These are phyloP conservation scores for Spirogloea muscicola DNA, from an alignment of 139 green algal species.

Conservation along the genomic window DNA sequence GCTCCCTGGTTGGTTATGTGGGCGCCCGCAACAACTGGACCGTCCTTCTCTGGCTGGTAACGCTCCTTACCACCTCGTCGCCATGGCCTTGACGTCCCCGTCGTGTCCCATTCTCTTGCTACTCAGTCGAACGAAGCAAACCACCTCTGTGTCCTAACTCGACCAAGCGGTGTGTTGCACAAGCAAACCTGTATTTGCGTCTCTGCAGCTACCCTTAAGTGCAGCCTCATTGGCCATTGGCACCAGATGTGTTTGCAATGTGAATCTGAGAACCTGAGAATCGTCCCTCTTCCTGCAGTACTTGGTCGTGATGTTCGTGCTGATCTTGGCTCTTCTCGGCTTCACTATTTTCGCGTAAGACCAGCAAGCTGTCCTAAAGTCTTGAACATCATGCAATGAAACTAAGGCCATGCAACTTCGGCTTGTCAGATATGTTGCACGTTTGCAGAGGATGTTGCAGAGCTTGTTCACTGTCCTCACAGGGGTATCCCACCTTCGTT, in stretches of 20 bases:
- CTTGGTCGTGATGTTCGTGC: slow-evolving; percentile 1
- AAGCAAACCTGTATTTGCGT: neutral
- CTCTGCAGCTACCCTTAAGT: neutral
- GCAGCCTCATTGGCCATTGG: neutral
- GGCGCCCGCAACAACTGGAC: slow-evolving; percentile 7
- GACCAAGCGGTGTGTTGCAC: neutral
- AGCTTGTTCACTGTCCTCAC: neutral
- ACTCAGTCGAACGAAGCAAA: neutral
- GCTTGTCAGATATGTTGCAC: neutral
- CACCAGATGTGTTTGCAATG: neutral
- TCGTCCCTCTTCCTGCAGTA: slow-evolving; percentile 2
- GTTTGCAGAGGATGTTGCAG: neutral
- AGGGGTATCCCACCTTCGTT: neutral
- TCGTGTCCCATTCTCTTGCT: neutral
- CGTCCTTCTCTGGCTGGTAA: neutral
- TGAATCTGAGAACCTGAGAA: neutral
- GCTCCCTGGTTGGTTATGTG: neutral
- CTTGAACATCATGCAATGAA: neutral
- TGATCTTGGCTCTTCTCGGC: neutral
- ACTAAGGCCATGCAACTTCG: neutral
- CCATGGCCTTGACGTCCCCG: too few species aligned
- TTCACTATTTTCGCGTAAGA: slow-evolving; percentile 26
- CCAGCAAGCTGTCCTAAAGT: neutral
- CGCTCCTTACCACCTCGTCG: neutral
- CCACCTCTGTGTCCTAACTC: neutral